Base-by-base conservation (phyloP, 2,329 filamentous ascomycete species). In the Colletotrichum musae region DNA sequence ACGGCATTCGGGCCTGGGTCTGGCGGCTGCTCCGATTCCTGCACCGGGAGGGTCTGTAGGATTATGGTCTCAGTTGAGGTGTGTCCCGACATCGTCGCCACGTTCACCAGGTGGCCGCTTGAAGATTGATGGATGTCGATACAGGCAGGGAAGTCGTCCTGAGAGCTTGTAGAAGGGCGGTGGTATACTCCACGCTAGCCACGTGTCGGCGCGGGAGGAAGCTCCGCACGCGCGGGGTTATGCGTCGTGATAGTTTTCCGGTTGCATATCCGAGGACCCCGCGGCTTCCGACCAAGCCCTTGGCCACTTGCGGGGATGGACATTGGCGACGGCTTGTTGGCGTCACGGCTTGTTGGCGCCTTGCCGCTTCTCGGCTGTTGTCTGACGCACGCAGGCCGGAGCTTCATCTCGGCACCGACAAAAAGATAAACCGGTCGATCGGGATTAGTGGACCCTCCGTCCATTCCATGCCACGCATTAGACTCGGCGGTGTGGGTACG, bases 161-260 rank as follows among this genome's bases (percentile, higher is more conserved):
- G 32, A 36, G 32, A 36, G 6, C 32, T 3, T 43, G 2, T 5
- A 3, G 41, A 24, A n/a, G 12, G 43, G 28, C 18, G 26, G 6
- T 24, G 16, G 56, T 24, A 58, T 9, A 9, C 26, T 7, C 43
- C n/a, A 32, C 26, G 56, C 43, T 58, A 48, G n/a, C 56, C 43
- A 58, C 43, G 43, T 36, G 56, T 32, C 6, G 56, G 3, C 16
- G 24, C 15, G 41, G 9, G 10, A 36, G 9, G 4, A 9, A 48
- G 39, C 26, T 58, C 26, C 56, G 54, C 54, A 26, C 21, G 54
- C 41, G 43, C 24, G 45, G 45, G 45, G 45, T 48, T 7, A 48
- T 18, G 45, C 45, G 5, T 6, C 16, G 32, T 16, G 26, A 26
- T 15, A 36, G 41, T 18, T n/a, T 48, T 10, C 43, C 15, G 2